phyloP scores from a whole-genome alignment of 805 yeast genomes.

The Candida dajiaensis region DNA sequence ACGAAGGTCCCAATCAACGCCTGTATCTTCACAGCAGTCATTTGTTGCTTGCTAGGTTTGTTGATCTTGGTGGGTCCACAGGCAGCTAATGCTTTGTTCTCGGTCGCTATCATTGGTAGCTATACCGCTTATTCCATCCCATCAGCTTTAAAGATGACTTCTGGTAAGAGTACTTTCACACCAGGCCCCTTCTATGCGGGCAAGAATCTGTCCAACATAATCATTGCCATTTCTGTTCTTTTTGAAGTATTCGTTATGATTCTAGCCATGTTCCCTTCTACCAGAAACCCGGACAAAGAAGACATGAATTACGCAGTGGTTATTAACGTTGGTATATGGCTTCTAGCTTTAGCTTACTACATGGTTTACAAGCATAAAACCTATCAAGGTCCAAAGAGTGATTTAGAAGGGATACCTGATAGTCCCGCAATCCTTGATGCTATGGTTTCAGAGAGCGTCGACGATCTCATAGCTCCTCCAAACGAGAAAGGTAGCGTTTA shows the following conservation, averaged over 20 bases:
- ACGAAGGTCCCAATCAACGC: slow-evolving; percentile 60
- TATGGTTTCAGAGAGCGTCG: not conserved
- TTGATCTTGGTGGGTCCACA: slow-evolving; percentile 51
- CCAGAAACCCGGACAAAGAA: slow-evolving; percentile 27
- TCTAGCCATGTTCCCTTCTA: slow-evolving; percentile 55
- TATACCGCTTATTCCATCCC: slow-evolving; percentile 62
- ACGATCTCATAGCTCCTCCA: not conserved
- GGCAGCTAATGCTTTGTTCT: slow-evolving; percentile 65
- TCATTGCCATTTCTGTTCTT: slow-evolving; percentile 39
- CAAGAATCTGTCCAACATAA: slow-evolving; percentile 29
- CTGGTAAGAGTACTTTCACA: slow-evolving; percentile 30
- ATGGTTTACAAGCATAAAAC: slow-evolving; percentile 44
- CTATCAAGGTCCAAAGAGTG: slow-evolving; percentile 48
- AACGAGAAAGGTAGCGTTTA: not conserved
- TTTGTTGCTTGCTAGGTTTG: slow-evolving; percentile 48
- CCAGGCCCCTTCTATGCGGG: slow-evolving; percentile 68
- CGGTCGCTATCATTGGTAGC: slow-evolving; percentile 57
- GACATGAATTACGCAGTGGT: slow-evolving; percentile 69
- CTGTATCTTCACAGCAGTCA: slow-evolving; percentile 43
- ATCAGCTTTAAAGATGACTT: slow-evolving; percentile 42
- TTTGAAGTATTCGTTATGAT: slow-evolving; percentile 49
- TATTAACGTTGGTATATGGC: slow-evolving; percentile 57
- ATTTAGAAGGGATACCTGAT: not conserved
- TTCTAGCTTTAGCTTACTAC: slow-evolving; percentile 47
- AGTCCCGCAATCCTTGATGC: not conserved